These are phyloP conservation scores for Rhypophila decipiens DNA, from an alignment of 495 filamentous ascomycete species.

Conservation along the genomic window DNA sequence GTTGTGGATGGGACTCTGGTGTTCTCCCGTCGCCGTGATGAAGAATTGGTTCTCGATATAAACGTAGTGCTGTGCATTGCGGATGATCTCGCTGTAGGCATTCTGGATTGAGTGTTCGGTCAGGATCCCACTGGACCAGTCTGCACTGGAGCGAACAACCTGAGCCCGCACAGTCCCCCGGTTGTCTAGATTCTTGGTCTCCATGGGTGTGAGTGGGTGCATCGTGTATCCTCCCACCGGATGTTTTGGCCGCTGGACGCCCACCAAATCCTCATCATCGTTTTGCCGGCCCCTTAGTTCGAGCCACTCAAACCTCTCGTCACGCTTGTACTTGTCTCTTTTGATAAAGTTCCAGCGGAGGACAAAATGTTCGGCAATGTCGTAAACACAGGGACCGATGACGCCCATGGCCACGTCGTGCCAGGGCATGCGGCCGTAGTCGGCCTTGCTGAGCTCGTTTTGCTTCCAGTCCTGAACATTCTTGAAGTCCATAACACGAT, in stretches of 20 bases:
- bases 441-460: conserved; percentile 86
- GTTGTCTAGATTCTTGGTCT: conserved; percentile 35
- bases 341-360: conserved; percentile 96
- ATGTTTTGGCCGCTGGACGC: conserved; percentile 77
- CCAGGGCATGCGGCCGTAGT: conserved; percentile 96
- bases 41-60: conserved; percentile 99
- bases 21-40: conserved; percentile 85
- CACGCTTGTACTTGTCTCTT: conserved; percentile 94
- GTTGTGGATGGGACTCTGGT: conserved; percentile 82
- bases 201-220: conserved; percentile 67
- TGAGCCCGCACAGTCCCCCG: conserved; percentile 74
- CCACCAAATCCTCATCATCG: conserved; percentile 74
- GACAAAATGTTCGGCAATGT: conserved; percentile 95
- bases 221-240: conserved; percentile 81
- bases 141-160: conserved; percentile 75
- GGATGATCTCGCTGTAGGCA: conserved; percentile 80
- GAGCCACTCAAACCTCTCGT: conserved; percentile 73
- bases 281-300: conserved; percentile 71
- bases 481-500: conserved; percentile 93
- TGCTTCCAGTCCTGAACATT: conserved; percentile 85
- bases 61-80: conserved; percentile 79
- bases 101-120: conserved; percentile 88
- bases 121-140: conserved; percentile 94
- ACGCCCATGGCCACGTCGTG: conserved; percentile 91
- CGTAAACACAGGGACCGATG: conserved; percentile 82